Evolutionary conservation across 176 grass and related monocot genomes (phyloP), one percentile per base, ranked within the genome.

Genomic region (Oryza australiensis): DNA sequence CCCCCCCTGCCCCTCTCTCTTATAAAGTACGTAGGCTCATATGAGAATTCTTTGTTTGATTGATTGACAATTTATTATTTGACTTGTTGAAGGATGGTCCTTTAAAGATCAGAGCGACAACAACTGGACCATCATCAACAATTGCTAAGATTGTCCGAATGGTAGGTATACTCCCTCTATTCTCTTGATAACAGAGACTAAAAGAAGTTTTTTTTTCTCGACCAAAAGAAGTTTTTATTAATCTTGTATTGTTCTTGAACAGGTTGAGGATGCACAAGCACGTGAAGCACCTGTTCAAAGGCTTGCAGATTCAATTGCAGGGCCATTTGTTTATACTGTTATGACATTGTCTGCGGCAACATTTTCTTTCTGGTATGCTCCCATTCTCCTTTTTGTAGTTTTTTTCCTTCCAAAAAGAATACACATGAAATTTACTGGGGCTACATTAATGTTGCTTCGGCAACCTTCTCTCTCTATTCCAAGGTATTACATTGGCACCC

Each of bases 81-180:
- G 40, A 6, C 12, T 79, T 84, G 64, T 81, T 88, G 62, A 85
- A 98, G 95, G 95, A 98, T 82, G 95, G 95, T 6, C 95, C 90
- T 63, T 79, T 98, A 66, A 98, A 86, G 84, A 86, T 98, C 86
- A 81, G 91, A 88, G 90, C 95, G 57, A 83, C 87, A 71, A 93
- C 85, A 74, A 95, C 90, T 29, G 95, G 95, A 84, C 82, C 88
- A 45, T 93, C 90, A 26, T 98, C 95, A 84, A 98, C 92, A 34
- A 98, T 98, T 88, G 89, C 95, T 51, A 98, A 98, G 89, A 98
- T 98, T 84, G 82, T 98, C 86, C 90, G 82, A 40, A 98, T 98
- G 92, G 92, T 98, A 34, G 18, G 82, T 34, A 80, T 65, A 60
- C 29, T 79, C 59, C 45, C 57, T 28, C 59, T 78, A 73, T 70